phyloP scores from a whole-genome alignment of 202 grass and related monocot genomes.

The Elaeis oleifera region DNA sequence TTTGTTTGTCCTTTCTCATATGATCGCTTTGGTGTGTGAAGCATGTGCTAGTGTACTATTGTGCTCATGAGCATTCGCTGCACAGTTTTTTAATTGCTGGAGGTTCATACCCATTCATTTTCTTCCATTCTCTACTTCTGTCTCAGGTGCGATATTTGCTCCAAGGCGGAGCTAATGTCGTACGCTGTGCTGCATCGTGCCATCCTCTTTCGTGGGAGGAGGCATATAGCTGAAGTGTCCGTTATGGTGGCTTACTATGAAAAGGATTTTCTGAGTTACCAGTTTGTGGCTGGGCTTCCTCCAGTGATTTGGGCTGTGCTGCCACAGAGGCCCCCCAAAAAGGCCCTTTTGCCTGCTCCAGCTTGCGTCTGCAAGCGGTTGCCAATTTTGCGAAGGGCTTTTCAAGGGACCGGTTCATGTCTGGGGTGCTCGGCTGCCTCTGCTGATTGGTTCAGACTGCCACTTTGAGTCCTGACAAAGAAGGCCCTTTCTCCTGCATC shows the following conservation, averaged over 20 bases:
- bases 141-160: constrained; percentile 99
- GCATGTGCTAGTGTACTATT: neutral
- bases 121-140: constrained; percentile 54
- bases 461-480: constrained; percentile 16
- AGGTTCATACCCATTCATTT: constrained; percentile 11
- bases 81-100: constrained; percentile 3
- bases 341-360: constrained; percentile 15
- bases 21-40: constrained; percentile 24
- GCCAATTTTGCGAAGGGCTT: constrained; percentile 28
- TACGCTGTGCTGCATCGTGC: constrained; percentile 50
- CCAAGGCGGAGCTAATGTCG: constrained; percentile 94
- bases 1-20: constrained; percentile 24
- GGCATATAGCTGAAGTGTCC: constrained; percentile 11
- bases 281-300: constrained; percentile 37
- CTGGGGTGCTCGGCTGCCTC: constrained; percentile 22
- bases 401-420: constrained; percentile 39
- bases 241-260: constrained; percentile 36
- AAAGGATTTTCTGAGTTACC: constrained; percentile 34
- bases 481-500: constrained; percentile 37
- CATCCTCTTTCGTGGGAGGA: constrained; percentile 29
- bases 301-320: constrained; percentile 37
- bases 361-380: constrained; percentile 32
- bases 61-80: constrained; percentile 1
- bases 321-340: constrained; percentile 23
- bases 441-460: constrained; percentile 41